Evolutionary conservation across 2,329 filamentous ascomycete species (phyloP).

Genomic region (Diaporthe vexans): DNA sequence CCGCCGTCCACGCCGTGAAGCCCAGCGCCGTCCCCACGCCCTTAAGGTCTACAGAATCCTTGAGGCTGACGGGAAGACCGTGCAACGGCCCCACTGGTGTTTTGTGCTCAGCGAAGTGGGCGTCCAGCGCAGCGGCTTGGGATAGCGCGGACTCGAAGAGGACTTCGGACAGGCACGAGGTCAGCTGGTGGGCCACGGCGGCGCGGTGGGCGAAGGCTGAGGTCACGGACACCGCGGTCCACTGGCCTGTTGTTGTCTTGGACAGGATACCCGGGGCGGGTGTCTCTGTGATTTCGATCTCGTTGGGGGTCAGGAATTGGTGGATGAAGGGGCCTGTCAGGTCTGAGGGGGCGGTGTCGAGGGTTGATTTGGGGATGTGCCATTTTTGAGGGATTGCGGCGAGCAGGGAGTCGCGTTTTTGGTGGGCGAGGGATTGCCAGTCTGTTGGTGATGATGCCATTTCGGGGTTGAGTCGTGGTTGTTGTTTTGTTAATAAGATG

Average conservation of each 20-base stretch:
- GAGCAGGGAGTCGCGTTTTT: neutral
- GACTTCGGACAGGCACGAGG: conserved; percentile 61
- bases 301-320: neutral
- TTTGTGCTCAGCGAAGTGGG: conserved; percentile 54
- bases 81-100: conserved; percentile 71
- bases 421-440: neutral
- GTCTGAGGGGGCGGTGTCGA: conserved; percentile 7
- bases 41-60: conserved; percentile 72
- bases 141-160: conserved; percentile 63
- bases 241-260: conserved; percentile 44
- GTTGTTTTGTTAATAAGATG: too few relatives aligned
- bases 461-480: neutral
- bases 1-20: conserved; percentile 39
- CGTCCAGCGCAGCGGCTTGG: conserved; percentile 61
- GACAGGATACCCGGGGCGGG: conserved; percentile 1
- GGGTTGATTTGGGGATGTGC: neutral
- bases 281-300: conserved; percentile 29
- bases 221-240: conserved; percentile 52
- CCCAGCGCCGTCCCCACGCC: conserved; percentile 50
- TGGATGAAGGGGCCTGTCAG: conserved; percentile 11
- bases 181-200: conserved; percentile 62
- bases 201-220: conserved; percentile 65
- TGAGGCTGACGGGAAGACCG: conserved; percentile 69
- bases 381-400: neutral
- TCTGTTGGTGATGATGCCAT: conserved; percentile 10